Evolutionary conservation across 177 flowering plant genomes (phyloP).

Genomic region (Vitis hybrid): DNA sequence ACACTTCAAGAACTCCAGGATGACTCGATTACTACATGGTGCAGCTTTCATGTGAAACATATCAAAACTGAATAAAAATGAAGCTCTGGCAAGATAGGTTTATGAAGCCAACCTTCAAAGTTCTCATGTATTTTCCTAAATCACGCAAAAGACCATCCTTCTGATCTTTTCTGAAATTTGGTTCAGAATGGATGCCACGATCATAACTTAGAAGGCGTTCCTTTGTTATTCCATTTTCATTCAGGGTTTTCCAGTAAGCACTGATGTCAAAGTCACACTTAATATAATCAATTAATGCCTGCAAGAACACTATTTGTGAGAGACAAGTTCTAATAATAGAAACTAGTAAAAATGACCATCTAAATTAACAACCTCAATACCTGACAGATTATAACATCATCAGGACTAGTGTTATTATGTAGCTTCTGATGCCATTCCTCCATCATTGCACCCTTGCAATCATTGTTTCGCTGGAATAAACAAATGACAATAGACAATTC

Average conservation of each 20-base stretch:
- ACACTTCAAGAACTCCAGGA: too few species aligned
- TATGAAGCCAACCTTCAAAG: constrained; percentile 71
- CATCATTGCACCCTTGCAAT: constrained; percentile 99
- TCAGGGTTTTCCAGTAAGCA: constrained; percentile 91
- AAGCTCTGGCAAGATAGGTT: background rate
- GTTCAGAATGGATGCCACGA: constrained; percentile 91
- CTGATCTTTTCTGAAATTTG: constrained; percentile 73
- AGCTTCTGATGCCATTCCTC: constrained; percentile 99
- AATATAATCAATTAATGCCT: constrained; percentile 91
- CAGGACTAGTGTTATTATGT: constrained; percentile 98
- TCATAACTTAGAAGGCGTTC: constrained; percentile 97
- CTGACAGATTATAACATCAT: constrained; percentile 98
- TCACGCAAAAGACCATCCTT: constrained; percentile 91
- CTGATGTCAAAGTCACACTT: constrained; percentile 75
- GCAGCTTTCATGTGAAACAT: too few species aligned
- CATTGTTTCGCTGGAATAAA: constrained; percentile 77
- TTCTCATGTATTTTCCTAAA: constrained; percentile 89
- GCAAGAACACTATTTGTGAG: constrained; percentile 22
- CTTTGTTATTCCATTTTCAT: constrained; percentile 91
- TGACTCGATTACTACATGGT: too few species aligned
- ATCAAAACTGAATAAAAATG: background rate
- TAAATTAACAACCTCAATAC: constrained; percentile 32
- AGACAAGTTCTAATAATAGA: constrained; percentile 2
- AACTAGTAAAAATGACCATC: background rate
- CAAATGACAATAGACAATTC: constrained; percentile 5